A percentile compares a stretch with the other conserved stretches of the same genome.
Evolutionary conservation across 768 basidiomycete species (phyloP).

Genomic region (Phylloporus arenicola): DNA sequence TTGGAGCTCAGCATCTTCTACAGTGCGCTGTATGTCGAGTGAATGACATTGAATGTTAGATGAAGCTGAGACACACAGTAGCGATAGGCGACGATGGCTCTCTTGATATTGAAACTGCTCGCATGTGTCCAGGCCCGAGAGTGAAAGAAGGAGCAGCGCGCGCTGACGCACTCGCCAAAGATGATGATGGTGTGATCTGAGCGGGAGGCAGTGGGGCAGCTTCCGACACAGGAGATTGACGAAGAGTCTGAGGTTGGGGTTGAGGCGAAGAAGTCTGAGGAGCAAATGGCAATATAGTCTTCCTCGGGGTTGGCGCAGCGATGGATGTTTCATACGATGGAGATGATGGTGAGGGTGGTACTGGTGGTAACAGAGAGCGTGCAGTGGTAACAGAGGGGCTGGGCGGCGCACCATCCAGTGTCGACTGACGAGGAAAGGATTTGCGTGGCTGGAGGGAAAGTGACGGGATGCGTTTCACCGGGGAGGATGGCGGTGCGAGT

Average conservation of each 20-base stretch:
- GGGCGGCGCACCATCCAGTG: conserved; percentile 30
- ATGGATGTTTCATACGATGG: conserved; percentile 20
- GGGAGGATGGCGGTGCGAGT: conserved; percentile 41
- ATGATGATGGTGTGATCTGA: conserved; percentile 14
- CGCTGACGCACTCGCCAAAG: conserved; percentile 8
- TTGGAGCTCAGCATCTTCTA: conserved; percentile 62
- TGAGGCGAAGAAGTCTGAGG: conserved; percentile 30
- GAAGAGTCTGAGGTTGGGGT: conserved; percentile 18
- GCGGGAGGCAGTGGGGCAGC: conserved; percentile 8
- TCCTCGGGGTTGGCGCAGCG: conserved; percentile 25
- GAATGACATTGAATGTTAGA: conserved; percentile 6
- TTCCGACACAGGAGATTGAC: conserved; percentile 15
- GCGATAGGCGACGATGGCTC: conserved; percentile 25
- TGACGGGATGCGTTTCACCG: conserved; percentile 51
- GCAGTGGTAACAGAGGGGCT: conserved; percentile 22
- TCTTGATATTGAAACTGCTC: conserved; percentile 17
- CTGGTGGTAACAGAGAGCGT: conserved; percentile 24
- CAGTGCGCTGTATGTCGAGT: conserved; percentile 18
- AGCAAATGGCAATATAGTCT: conserved; percentile 36
- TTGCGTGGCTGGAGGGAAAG: conserved; percentile 46
- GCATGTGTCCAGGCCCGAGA: conserved; percentile 9
- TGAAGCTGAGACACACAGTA: conserved; percentile 13
- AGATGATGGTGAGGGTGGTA: conserved; percentile 6
- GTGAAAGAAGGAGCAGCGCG: conserved; percentile 2
- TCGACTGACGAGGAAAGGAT: conserved; percentile 43